Percentiles rank a stretch among this genome's conserved stretches.
Conservation (phyloP, 163 green algal genomes). For the Prototheca wickerhamii region DNA sequence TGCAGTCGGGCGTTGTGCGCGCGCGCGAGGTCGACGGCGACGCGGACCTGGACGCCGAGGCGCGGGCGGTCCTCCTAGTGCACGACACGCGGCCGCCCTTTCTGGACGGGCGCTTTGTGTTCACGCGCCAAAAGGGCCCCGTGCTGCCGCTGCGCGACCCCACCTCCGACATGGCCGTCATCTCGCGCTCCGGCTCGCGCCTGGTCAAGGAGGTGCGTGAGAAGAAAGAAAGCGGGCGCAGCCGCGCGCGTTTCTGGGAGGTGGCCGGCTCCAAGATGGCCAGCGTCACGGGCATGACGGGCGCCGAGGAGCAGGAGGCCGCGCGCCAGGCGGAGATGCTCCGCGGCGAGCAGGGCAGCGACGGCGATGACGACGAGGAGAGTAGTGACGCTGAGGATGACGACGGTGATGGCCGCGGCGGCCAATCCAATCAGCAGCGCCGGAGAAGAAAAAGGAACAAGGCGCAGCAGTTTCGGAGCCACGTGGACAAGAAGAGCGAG, state of each 20-base stretch:
- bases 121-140: constrained; percentile 70
- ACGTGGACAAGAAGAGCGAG: constrained; percentile 15
- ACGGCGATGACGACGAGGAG: constrained; percentile 25
- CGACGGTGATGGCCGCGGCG: not conserved
- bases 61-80: constrained; percentile 82
- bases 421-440: not conserved
- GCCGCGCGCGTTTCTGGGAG: constrained; percentile 91
- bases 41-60: constrained; percentile 79
- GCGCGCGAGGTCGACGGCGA: constrained; percentile 65
- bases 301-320: constrained; percentile 60
- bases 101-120: constrained; percentile 76
- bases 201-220: constrained; percentile 72
- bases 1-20: constrained; percentile 67
- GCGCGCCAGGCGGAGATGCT: constrained; percentile 39
- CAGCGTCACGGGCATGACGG: constrained; percentile 80
- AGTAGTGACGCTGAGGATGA: constrained; percentile 19
- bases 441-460: not conserved
- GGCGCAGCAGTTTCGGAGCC: constrained; percentile 8
- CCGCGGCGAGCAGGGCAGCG: constrained; percentile 31
- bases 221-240: constrained; percentile 68
- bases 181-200: constrained; percentile 56
- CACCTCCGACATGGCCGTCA: constrained; percentile 95
- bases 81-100: constrained; percentile 93
- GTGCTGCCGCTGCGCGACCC: constrained; percentile 89
- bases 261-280: constrained; percentile 93